Percentiles rank a stretch among this genome's conserved stretches.
phyloP scores from a whole-genome alignment of 2,329 filamentous ascomycete genomes.

The Apiospora aurea region DNA sequence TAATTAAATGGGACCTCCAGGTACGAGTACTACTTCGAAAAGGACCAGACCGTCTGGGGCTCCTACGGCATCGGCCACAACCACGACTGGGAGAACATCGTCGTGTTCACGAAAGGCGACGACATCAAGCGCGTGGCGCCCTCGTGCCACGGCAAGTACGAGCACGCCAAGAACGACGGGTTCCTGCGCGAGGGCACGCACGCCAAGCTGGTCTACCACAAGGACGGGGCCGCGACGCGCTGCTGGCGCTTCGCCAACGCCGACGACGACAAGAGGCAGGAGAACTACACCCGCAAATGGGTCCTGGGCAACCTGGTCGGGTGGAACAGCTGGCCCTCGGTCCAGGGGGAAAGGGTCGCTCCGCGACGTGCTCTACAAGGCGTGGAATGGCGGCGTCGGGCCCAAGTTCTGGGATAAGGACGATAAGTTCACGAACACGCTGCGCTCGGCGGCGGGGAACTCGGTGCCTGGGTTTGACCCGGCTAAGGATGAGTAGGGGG shows the following conservation, averaged over 20 bases:
- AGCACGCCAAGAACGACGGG: conserved; percentile 15
- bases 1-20: too few relatives aligned
- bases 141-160: conserved; percentile 25
- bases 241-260: conserved; percentile 26
- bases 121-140: conserved; percentile 25
- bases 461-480: conserved; percentile 20
- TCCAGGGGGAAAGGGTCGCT: not conserved
- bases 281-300: conserved; percentile 28
- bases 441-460: conserved; percentile 15
- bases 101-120: conserved; percentile 29
- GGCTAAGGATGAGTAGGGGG: not conserved
- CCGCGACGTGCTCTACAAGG: not conserved
- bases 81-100: conserved; percentile 38
- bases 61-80: conserved; percentile 31
- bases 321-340: conserved; percentile 22
- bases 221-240: conserved; percentile 25
- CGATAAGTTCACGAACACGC: conserved; percentile 18
- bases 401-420: conserved; percentile 25
- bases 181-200: conserved; percentile 22
- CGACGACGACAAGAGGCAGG: conserved; percentile 26
- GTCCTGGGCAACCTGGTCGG: conserved; percentile 25
- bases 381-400: not conserved
- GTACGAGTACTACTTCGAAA: conserved; percentile 36
- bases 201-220: conserved; percentile 29
- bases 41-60: conserved; percentile 29